Conservation (phyloP, 2,329 filamentous ascomycete genomes). For the Fusarium oligoseptatum region DNA sequence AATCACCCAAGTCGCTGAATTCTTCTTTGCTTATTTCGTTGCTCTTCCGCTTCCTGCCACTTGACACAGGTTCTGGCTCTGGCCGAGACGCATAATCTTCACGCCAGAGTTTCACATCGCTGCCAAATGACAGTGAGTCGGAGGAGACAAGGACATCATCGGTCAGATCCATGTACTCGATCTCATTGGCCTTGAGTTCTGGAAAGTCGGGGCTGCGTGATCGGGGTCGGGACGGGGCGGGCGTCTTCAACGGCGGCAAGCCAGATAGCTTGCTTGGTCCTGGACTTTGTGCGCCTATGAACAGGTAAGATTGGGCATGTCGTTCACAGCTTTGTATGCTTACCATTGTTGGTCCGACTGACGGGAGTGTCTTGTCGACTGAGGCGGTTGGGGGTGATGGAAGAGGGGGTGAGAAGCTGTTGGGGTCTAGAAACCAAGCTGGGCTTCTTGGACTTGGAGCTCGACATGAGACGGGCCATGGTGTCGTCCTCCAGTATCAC, state of each 20-base stretch:
- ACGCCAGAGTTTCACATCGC: constrained; percentile 58
- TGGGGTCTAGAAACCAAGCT: constrained; percentile 57
- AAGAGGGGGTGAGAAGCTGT: constrained; percentile 58
- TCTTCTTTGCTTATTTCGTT: constrained; percentile 58
- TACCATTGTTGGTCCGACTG: constrained; percentile 19
- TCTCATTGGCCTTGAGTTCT: constrained; percentile 51
- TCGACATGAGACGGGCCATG: constrained; percentile 62
- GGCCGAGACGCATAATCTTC: constrained; percentile 57
- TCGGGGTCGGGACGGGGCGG: constrained; percentile 11
- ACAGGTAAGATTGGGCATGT: constrained; percentile 3
- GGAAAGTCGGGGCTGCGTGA: constrained; percentile 51
- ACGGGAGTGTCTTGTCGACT: constrained; percentile 35
- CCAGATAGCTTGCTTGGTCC: constrained; percentile 41
- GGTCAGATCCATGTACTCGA: constrained; percentile 58
- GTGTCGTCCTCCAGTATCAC: constrained; percentile 47
- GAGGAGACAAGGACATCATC: constrained; percentile 52
- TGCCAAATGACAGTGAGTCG: constrained; percentile 53
- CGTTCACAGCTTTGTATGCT: background rate
- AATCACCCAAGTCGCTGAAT: constrained; percentile 58
- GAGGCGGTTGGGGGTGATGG: constrained; percentile 36
- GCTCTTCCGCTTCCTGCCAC: constrained; percentile 67
- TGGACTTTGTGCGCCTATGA: constrained; percentile 16
- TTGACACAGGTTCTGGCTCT: constrained; percentile 53
- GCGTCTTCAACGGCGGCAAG: constrained; percentile 46
- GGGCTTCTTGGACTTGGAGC: constrained; percentile 60